These are phyloP conservation scores for Euphorbia schlechtendalii DNA, from an alignment of 441 rosid genomes.

Conservation along the genomic window DNA sequence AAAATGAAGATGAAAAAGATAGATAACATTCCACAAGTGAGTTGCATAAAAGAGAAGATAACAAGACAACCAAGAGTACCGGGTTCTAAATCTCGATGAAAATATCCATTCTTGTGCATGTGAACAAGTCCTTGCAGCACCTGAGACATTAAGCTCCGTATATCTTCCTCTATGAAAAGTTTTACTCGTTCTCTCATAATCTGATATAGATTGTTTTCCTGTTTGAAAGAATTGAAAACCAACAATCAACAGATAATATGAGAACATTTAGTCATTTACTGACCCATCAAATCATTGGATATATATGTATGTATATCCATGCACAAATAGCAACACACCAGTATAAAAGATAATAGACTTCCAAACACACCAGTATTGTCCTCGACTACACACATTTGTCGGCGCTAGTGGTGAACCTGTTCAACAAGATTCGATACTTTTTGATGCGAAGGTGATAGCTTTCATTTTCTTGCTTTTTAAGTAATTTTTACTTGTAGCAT, in stretches of 20 bases:
- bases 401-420: no score
- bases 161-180: constrained; percentile 72
- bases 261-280: background rate
- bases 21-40: background rate
- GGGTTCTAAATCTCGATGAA: constrained; percentile 96
- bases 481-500: no score
- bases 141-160: constrained; percentile 79
- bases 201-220: constrained; percentile 90
- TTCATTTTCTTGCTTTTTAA: no score
- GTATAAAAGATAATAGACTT: no score
- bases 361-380: no score
- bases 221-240: constrained; percentile 18
- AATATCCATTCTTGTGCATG: constrained; percentile 86
- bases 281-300: no score
- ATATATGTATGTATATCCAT: no score
- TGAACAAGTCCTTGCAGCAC: constrained; percentile 84
- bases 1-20: constrained; percentile 14
- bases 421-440: no score
- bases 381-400: no score
- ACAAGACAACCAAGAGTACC: constrained; percentile 35
- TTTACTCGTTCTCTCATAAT: constrained; percentile 73
- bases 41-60: background rate
- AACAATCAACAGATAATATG: constrained; percentile 9
- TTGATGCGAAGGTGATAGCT: no score
- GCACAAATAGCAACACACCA: no score